Evolutionary conservation across 1,284 basidiomycete species (phyloP).

Genomic region (Ganoderma lingzhi): DNA sequence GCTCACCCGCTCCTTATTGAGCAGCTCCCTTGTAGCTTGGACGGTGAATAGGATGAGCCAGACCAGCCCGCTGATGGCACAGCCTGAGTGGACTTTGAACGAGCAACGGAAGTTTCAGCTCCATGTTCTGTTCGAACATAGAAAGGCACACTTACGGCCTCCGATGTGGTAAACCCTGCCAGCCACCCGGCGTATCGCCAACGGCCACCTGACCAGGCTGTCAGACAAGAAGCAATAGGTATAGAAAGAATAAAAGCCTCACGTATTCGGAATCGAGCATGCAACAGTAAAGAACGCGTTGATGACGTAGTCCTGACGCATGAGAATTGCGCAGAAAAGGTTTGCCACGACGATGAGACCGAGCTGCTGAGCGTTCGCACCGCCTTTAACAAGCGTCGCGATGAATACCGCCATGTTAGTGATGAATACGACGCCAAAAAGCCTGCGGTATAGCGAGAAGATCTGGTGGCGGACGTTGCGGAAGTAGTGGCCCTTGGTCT

Average conservation of each 20-base stretch:
- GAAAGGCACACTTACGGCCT: conserved; percentile 45
- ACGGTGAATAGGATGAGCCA: conserved; percentile 62
- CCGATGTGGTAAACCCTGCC: conserved; percentile 68
- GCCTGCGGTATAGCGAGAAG: conserved; percentile 62
- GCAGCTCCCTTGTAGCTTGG: conserved; percentile 61
- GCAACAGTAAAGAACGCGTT: conserved; percentile 62
- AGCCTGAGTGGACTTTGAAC: conserved; percentile 59
- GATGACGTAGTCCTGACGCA: conserved; percentile 69
- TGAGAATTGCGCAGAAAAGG: conserved; percentile 62
- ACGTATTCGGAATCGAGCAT: conserved; percentile 58
- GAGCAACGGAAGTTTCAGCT: background rate
- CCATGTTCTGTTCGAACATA: background rate
- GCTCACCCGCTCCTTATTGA: conserved; percentile 49
- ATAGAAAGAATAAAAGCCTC: conserved; percentile 22
- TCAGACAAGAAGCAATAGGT: conserved; percentile 9
- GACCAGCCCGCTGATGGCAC: conserved; percentile 58
- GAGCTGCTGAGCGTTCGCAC: conserved; percentile 53
- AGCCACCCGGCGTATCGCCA: conserved; percentile 57
- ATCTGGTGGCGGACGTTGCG: conserved; percentile 63
- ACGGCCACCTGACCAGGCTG: conserved; percentile 55
- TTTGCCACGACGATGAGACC: conserved; percentile 60
- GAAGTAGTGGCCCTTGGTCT: conserved; percentile 53
- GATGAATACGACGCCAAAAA: conserved; percentile 65
- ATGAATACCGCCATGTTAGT: conserved; percentile 63
- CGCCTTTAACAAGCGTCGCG: conserved; percentile 48